Evolutionary conservation across 2,329 filamentous ascomycete species (phyloP).

Genomic region (Colletotrichum tanaceti): DNA sequence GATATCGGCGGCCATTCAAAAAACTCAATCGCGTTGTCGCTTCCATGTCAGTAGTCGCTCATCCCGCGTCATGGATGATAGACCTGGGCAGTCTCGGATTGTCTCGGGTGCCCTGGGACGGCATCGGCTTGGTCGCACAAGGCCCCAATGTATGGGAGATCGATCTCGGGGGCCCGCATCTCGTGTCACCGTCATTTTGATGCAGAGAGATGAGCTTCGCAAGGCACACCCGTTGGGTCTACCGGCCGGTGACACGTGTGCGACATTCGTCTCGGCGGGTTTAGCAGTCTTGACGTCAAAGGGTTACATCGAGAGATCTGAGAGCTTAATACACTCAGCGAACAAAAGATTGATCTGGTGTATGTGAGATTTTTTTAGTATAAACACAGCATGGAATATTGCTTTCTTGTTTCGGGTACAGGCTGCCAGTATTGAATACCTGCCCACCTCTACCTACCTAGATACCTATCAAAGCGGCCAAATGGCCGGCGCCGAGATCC

Average conservation of each 20-base stretch:
- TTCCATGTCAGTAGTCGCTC: too few relatives aligned
- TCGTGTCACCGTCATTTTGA: background rate
- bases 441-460: too few relatives aligned
- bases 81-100: background rate
- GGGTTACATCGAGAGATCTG: background rate
- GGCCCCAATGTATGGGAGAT: background rate
- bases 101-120: background rate
- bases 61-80: too few relatives aligned
- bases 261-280: background rate
- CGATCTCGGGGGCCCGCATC: slow-evolving; percentile 4
- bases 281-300: background rate
- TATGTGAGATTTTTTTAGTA: too few relatives aligned
- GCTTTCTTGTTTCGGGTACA: background rate
- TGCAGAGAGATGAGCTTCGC: background rate
- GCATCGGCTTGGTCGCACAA: background rate
- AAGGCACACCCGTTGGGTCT: background rate
- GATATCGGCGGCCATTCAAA: too few relatives aligned
- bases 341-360: too few relatives aligned
- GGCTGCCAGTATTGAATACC: background rate
- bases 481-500: background rate
- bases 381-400: background rate
- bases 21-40: background rate
- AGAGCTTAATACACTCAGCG: too few relatives aligned
- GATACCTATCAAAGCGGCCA: too few relatives aligned
- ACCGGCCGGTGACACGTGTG: background rate